Evolutionary conservation across 2,329 filamentous ascomycete species (phyloP).

Genomic region (Talaromyces marneffei): DNA sequence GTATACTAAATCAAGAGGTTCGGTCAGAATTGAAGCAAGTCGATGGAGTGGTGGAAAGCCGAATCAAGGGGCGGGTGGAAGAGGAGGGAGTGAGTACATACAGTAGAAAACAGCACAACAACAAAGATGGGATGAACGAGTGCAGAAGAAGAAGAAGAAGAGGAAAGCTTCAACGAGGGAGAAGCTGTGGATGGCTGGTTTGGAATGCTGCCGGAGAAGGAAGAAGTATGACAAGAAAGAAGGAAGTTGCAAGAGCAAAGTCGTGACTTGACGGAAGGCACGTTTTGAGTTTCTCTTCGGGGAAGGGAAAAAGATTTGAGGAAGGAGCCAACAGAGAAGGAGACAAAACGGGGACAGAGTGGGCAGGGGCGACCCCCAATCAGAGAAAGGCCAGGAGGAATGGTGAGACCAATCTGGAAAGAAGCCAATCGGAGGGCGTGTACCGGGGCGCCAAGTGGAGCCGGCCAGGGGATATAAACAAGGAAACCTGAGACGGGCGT

Average conservation of each 20-base stretch:
- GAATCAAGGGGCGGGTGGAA: neutral
- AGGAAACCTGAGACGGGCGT: neutral
- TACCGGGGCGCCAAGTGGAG: neutral
- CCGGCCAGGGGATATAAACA: constrained; percentile 4
- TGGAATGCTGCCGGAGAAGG: constrained; percentile 9
- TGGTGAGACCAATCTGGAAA: constrained; percentile 8
- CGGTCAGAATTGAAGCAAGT: constrained; percentile 5
- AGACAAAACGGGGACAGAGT: neutral
- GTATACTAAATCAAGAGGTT: constrained; percentile 1
- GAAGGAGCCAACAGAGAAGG: neutral
- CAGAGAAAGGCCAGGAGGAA: neutral
- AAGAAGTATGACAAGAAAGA: constrained; percentile 7
- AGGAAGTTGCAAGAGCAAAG: constrained; percentile 10
- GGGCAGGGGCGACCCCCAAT: neutral
- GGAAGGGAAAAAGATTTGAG: neutral
- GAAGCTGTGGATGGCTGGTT: constrained; percentile 24
- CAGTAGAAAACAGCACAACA: constrained; percentile 17
- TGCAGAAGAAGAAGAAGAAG: constrained; percentile 27
- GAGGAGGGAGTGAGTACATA: constrained; percentile 11
- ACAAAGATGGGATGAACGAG: constrained; percentile 27
- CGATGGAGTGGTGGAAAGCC: neutral
- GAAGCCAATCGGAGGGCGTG: constrained; percentile 4
- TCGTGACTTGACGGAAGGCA: constrained; percentile 5
- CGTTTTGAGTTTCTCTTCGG: constrained; percentile 7
- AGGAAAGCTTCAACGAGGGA: constrained; percentile 26